Percentiles rank a stretch among this genome's conserved stretches.
Conservation (phyloP, 345 rosid species). For the Rubroshorea leprosula region DNA sequence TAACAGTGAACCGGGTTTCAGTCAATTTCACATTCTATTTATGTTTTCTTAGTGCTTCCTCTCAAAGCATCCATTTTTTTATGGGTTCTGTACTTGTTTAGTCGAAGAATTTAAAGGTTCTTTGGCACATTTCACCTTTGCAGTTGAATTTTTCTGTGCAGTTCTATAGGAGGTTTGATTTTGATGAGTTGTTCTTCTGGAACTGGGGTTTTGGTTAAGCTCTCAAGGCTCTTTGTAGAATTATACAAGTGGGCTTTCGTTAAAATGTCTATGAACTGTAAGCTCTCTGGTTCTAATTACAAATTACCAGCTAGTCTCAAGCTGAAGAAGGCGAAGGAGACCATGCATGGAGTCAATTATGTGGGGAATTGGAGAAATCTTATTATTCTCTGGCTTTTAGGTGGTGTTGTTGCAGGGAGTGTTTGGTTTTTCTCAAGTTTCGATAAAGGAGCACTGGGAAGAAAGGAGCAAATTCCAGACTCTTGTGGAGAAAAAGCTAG, state of each 20-base stretch:
- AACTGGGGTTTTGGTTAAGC: conserved; percentile 32
- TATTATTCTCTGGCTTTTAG: conserved; percentile 35
- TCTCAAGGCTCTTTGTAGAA: conserved; percentile 26
- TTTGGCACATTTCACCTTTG: conserved; percentile 15
- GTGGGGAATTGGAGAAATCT: conserved; percentile 38
- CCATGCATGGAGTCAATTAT: conserved; percentile 25
- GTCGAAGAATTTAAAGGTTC: conserved; percentile 15
- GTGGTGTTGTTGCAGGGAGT: conserved; percentile 27
- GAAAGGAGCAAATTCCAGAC: conserved; percentile 14
- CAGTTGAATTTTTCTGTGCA: conserved; percentile 21
- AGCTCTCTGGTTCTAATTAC: conserved; percentile 39
- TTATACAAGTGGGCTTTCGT: conserved; percentile 28
- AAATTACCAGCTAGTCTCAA: conserved; percentile 29
- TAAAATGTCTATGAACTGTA: conserved; percentile 49
- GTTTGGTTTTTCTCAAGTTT: conserved; percentile 34
- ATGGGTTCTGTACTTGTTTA: conserved; percentile 12
- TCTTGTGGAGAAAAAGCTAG: conserved; percentile 41
- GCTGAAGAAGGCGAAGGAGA: conserved; percentile 41
- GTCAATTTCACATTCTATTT: conserved; percentile 10
- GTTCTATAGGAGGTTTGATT: no score
- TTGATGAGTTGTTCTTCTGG: conserved; percentile 42
- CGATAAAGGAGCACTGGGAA: conserved; percentile 16
- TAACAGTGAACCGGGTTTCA: conserved; percentile 10
- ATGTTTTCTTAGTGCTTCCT: conserved; percentile 10
- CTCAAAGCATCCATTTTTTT: conserved; percentile 17